These are phyloP conservation scores for Termitomyces eurrhizus DNA, from an alignment of 768 basidiomycete species.

Conservation along the genomic window DNA sequence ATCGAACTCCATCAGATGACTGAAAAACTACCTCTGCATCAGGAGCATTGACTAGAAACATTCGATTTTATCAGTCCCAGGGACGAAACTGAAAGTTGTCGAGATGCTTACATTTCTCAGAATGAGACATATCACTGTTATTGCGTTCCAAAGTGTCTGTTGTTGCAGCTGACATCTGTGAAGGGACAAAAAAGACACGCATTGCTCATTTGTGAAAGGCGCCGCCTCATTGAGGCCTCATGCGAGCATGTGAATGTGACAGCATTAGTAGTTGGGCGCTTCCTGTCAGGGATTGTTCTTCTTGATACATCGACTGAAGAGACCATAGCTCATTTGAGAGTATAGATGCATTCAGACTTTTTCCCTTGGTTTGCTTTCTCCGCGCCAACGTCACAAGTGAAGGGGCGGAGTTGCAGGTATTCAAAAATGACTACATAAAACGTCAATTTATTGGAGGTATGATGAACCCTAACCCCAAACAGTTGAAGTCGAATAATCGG, in stretches of 20 bases:
- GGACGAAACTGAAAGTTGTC: too few species aligned
- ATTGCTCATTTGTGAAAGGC: not conserved
- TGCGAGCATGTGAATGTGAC: not conserved
- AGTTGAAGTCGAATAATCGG: not conserved
- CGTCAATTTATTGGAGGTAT: too few species aligned
- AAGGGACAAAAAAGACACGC: not conserved
- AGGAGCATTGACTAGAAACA: not conserved
- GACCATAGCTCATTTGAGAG: not conserved
- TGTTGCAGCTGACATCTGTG: not conserved
- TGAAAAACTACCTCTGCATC: constrained; percentile 10
- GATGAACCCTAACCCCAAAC: not conserved
- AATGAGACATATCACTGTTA: not conserved
- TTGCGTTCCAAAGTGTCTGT: not conserved
- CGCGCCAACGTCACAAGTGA: too few species aligned
- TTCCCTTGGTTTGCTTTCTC: too few species aligned
- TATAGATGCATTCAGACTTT: too few species aligned
- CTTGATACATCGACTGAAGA: not conserved
- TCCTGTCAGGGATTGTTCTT: not conserved
- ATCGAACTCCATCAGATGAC: constrained; percentile 6
- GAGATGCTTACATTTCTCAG: not conserved
- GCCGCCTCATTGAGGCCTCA: not conserved
- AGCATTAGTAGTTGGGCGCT: not conserved
- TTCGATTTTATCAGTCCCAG: not conserved
- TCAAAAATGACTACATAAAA: too few species aligned
- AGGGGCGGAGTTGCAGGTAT: too few species aligned